Conservation (phyloP, 306 rosid genomes). For the Ziziphus jujuba region DNA sequence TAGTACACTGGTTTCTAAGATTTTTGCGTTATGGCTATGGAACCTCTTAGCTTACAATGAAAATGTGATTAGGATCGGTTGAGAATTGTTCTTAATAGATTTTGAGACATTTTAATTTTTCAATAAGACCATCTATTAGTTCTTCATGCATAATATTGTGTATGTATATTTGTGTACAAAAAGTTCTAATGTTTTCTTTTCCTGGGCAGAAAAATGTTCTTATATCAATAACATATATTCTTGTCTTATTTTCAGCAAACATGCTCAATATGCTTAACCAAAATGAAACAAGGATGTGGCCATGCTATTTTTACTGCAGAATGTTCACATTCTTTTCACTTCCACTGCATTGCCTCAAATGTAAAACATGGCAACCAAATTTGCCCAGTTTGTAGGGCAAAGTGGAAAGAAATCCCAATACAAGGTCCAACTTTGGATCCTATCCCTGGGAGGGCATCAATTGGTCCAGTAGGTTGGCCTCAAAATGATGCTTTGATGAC, state of each 20-base stretch:
- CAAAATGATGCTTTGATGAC: constrained; percentile 88
- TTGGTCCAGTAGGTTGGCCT: constrained; percentile 68
- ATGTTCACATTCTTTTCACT: constrained; percentile 95
- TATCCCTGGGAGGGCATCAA: constrained; percentile 49
- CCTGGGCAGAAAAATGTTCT: neutral
- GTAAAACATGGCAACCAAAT: constrained; percentile 90
- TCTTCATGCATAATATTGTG: neutral
- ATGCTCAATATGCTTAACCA: constrained; percentile 84
- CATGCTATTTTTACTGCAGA: constrained; percentile 95
- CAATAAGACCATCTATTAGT: neutral
- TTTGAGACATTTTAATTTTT: too few species aligned
- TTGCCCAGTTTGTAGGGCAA: constrained; percentile 95
- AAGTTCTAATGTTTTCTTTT: neutral
- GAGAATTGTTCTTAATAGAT: too few species aligned
- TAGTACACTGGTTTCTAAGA: too few species aligned
- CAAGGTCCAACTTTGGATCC: constrained; percentile 61
- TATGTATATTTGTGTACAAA: neutral
- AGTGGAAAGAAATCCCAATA: constrained; percentile 93
- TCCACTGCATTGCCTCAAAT: constrained; percentile 85
- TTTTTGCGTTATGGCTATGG: too few species aligned
- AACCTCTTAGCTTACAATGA: too few species aligned
- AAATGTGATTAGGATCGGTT: too few species aligned
- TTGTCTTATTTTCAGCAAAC: constrained; percentile 62
- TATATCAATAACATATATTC: neutral
- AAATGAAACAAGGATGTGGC: constrained; percentile 93